phyloP scores from a whole-genome alignment of 768 basidiomycete genomes.

The Brasilioporus rufonigricans region DNA sequence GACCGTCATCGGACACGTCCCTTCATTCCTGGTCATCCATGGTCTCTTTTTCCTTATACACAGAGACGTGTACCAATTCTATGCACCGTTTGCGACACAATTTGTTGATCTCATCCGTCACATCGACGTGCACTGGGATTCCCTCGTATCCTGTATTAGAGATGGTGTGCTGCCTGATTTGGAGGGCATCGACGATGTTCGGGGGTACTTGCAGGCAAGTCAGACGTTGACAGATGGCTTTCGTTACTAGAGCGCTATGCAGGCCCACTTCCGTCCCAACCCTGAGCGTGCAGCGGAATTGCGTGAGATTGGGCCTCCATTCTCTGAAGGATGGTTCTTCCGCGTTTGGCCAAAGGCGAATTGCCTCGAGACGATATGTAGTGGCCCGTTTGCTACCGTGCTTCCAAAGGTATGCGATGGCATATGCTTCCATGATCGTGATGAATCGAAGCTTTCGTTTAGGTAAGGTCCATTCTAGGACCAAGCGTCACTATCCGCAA shows the following conservation, averaged over 20 bases:
- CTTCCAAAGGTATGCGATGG: constrained; percentile 13
- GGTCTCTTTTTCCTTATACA: constrained; percentile 19
- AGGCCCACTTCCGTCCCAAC: constrained; percentile 13
- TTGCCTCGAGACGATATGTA: not conserved
- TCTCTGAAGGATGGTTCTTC: constrained; percentile 16
- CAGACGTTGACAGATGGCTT: too few relatives aligned
- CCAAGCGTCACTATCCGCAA: constrained; percentile 1
- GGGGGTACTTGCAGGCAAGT: constrained; percentile 14
- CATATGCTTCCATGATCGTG: not conserved
- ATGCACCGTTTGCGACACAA: not conserved
- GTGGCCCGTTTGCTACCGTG: constrained; percentile 7
- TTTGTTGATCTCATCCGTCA: constrained; percentile 13
- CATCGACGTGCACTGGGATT: constrained; percentile 17
- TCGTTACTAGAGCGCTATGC: not conserved
- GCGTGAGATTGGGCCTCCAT: constrained; percentile 10
- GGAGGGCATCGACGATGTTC: constrained; percentile 10
- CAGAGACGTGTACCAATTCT: constrained; percentile 1
- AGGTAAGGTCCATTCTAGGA: constrained; percentile 16
- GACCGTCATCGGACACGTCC: constrained; percentile 8
- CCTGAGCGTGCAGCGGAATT: constrained; percentile 20
- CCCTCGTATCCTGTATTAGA: constrained; percentile 15
- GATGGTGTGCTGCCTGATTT: constrained; percentile 17
- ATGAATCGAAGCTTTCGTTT: not conserved
- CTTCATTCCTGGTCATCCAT: constrained; percentile 21
- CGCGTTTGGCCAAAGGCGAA: constrained; percentile 16